Evolutionary conservation across 257 asterid genomes (phyloP).

Genomic region (Misopates orontium): DNA sequence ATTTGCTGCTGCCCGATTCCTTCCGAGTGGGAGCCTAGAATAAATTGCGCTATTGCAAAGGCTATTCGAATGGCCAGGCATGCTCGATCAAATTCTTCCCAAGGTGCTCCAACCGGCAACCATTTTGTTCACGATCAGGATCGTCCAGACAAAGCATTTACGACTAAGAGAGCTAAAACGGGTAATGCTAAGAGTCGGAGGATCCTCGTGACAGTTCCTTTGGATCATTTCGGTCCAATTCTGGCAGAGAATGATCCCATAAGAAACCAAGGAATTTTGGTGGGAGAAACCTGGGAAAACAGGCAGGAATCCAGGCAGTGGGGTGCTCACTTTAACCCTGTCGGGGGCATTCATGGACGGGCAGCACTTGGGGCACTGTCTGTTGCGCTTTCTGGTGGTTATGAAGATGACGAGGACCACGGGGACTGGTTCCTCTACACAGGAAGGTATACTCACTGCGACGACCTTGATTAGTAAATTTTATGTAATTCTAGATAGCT

Average conservation of each 20-base stretch:
- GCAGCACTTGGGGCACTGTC: constrained; percentile 82
- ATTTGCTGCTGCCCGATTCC: constrained; percentile 73
- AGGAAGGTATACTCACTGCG: constrained; percentile 59
- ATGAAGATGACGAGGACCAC: constrained; percentile 87
- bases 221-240: constrained; percentile 85
- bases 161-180: constrained; percentile 80
- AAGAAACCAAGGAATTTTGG: constrained; percentile 71
- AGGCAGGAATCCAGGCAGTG: constrained; percentile 92
- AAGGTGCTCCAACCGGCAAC: constrained; percentile 47
- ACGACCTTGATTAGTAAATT: constrained; percentile 1
- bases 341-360: constrained; percentile 87
- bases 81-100: constrained; percentile 43
- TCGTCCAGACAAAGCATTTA: constrained; percentile 89
- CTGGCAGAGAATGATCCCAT: constrained; percentile 70
- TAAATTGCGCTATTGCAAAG: constrained; percentile 76
- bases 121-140: constrained; percentile 77
- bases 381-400: constrained; percentile 92
- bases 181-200: constrained; percentile 96
- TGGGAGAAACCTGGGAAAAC: constrained; percentile 89
- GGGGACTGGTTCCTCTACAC: constrained; percentile 98
- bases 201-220: constrained; percentile 82
- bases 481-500: too few species aligned
- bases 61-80: constrained; percentile 77
- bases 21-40: constrained; percentile 70
- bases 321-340: constrained; percentile 94